phyloP scores from a whole-genome alignment of 2,329 filamentous ascomycete species.

The Aspergillus melleus region DNA sequence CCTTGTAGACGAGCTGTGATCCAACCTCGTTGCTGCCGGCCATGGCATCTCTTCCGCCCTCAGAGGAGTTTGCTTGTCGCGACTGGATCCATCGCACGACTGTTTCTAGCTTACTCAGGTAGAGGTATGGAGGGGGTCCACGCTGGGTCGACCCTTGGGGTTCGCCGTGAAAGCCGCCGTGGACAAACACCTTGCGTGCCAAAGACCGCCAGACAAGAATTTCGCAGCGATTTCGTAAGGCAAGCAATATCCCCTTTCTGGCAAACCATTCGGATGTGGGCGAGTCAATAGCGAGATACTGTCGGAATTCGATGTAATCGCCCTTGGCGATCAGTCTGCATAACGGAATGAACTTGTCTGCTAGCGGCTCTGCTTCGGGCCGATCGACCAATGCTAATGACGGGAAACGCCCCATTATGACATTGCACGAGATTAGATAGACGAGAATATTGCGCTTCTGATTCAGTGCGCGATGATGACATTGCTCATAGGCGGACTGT shows the following conservation, averaged over 20 bases:
- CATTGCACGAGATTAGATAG: slow-evolving; percentile 78
- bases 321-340: slow-evolving; percentile 70
- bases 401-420: slow-evolving; percentile 83
- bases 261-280: slow-evolving; percentile 71
- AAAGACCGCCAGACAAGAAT: slow-evolving; percentile 83
- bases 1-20: slow-evolving; percentile 31
- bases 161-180: slow-evolving; percentile 70
- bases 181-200: slow-evolving; percentile 72
- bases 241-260: slow-evolving; percentile 71
- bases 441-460: slow-evolving; percentile 80
- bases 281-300: slow-evolving; percentile 58
- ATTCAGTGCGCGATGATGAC: slow-evolving; percentile 56
- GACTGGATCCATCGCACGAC: slow-evolving; percentile 65
- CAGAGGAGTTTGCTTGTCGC: slow-evolving; percentile 20
- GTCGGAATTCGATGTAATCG: slow-evolving; percentile 71
- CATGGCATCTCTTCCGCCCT: slow-evolving; percentile 12
- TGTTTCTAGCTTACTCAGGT: slow-evolving; percentile 66
- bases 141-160: slow-evolving; percentile 40
- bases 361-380: slow-evolving; percentile 67
- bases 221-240: slow-evolving; percentile 74
- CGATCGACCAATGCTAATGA: slow-evolving; percentile 64
- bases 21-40: slow-evolving; percentile 19
- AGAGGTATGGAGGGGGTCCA: slow-evolving; percentile 68
- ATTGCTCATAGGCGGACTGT: slow-evolving; percentile 77
- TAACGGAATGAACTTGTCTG: slow-evolving; percentile 70